A percentile compares a stretch with the other conserved stretches of the same genome.
These are phyloP conservation scores for Rubia occidens DNA, from an alignment of 305 asterid genomes.

Conservation along the genomic window DNA sequence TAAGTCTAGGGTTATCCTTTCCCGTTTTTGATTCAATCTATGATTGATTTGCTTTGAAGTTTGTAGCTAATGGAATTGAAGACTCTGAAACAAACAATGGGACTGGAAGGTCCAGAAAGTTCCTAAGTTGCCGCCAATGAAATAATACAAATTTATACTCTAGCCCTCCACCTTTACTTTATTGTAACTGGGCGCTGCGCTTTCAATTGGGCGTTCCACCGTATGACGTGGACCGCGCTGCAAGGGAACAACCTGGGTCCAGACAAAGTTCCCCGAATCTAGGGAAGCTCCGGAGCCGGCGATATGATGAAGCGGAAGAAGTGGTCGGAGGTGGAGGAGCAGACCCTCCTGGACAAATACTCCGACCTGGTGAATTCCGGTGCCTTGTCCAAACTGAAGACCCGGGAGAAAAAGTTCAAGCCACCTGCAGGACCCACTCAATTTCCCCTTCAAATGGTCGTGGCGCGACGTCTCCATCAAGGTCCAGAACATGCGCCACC, in stretches of 20 bases:
- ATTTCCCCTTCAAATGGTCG: constrained; percentile 84
- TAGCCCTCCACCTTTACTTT: neutral
- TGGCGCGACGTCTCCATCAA: constrained; percentile 95
- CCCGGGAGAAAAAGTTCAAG: constrained; percentile 89
- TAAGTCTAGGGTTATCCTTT: neutral
- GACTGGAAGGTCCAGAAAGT: constrained; percentile 9
- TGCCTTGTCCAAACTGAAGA: constrained; percentile 64
- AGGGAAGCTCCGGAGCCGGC: constrained; percentile 4
- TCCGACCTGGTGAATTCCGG: constrained; percentile 63
- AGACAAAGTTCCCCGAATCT: constrained; percentile 15
- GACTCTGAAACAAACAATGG: too few relatives aligned
- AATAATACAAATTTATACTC: neutral
- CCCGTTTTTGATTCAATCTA: neutral
- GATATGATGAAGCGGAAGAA: constrained; percentile 83
- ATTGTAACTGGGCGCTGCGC: too few relatives aligned
- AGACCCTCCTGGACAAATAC: constrained; percentile 55
- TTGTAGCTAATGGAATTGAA: too few relatives aligned
- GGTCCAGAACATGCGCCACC: constrained; percentile 96
- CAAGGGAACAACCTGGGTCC: neutral
- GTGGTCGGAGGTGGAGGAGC: constrained; percentile 90
- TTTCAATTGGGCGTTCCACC: neutral
- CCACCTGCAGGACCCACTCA: constrained; percentile 64
- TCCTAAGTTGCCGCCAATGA: neutral
- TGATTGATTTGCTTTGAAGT: neutral
- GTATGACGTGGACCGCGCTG: constrained; percentile 1